Percentiles rank a stretch among this genome's conserved stretches.
phyloP scores from a whole-genome alignment of 345 rosid species.

The Aquilaria yunnanensis region DNA sequence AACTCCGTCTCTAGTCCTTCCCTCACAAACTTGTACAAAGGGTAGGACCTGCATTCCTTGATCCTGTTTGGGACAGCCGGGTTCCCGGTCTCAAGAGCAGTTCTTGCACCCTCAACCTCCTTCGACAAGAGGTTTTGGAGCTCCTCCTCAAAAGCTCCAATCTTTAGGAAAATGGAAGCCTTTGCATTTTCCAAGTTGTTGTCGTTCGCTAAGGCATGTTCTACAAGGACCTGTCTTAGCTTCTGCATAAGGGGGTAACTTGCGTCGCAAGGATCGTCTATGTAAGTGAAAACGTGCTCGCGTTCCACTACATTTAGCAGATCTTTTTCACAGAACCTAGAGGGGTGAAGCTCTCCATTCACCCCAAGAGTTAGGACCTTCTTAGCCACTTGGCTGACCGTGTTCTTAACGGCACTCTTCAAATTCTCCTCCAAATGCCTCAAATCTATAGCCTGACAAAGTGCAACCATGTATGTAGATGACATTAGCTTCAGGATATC shows the following conservation, averaged over 20 bases:
- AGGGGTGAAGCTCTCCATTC: conserved; percentile 66
- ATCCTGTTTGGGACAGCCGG: conserved; percentile 48
- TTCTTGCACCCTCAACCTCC: conserved; percentile 54
- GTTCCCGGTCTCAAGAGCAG: conserved; percentile 39
- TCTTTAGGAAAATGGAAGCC: conserved; percentile 66
- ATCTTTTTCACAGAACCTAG: conserved; percentile 66
- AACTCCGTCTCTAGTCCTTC: conserved; percentile 45
- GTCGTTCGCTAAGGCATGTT: conserved; percentile 50
- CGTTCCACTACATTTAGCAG: conserved; percentile 61
- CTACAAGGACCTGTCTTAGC: conserved; percentile 66
- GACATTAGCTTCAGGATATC: conserved; percentile 51
- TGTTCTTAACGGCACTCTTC: conserved; percentile 32
- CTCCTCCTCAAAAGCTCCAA: conserved; percentile 55
- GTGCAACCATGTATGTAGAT: conserved; percentile 46
- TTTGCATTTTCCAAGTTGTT: conserved; percentile 37
- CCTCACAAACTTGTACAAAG: conserved; percentile 60
- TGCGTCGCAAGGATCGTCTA: conserved; percentile 68
- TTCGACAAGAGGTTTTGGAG: conserved; percentile 43
- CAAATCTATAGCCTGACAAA: conserved; percentile 59
- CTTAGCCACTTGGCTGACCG: conserved; percentile 49
- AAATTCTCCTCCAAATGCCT: conserved; percentile 62
- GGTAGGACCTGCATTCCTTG: conserved; percentile 66
- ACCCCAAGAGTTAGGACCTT: conserved; percentile 40
- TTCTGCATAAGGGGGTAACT: conserved; percentile 72
- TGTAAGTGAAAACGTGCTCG: conserved; percentile 53